Conservation (phyloP, 2,329 filamentous ascomycete genomes). For the Polytolypa hystricis region DNA sequence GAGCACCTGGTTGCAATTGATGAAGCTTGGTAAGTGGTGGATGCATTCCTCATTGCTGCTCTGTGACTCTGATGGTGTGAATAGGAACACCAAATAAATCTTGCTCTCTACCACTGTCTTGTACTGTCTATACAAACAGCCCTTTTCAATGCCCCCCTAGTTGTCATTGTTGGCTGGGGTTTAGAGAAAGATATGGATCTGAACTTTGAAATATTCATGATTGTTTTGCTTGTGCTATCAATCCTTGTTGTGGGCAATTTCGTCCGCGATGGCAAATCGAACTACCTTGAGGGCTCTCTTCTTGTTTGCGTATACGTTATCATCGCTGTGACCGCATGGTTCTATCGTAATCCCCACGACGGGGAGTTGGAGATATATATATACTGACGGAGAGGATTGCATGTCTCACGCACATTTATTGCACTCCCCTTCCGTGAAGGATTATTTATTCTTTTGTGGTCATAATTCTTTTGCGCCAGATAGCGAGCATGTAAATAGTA, state of each 20-base stretch:
- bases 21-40: conserved; percentile 57
- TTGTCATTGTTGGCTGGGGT: conserved; percentile 76
- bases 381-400: too few species aligned
- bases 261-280: conserved; percentile 74
- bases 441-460: neutral
- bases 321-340: conserved; percentile 51
- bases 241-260: conserved; percentile 84
- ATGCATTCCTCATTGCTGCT: neutral
- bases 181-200: conserved; percentile 60
- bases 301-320: conserved; percentile 57
- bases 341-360: conserved; percentile 44
- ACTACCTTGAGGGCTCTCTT: conserved; percentile 78
- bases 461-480: too few species aligned
- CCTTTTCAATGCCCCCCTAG: conserved; percentile 73
- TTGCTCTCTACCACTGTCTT: conserved; percentile 74
- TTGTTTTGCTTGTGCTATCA: conserved; percentile 67
- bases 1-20: conserved; percentile 77
- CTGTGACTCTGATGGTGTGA: conserved; percentile 5
- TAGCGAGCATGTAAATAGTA: too few species aligned
- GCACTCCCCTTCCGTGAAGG: too few species aligned
- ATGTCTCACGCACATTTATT: neutral
- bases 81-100: conserved; percentile 57
- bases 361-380: conserved; percentile 11
- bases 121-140: conserved; percentile 83
- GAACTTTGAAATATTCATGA: conserved; percentile 79